Conservation (phyloP, 2,329 filamentous ascomycete genomes). For the Pseudocercospora eumusae region DNA sequence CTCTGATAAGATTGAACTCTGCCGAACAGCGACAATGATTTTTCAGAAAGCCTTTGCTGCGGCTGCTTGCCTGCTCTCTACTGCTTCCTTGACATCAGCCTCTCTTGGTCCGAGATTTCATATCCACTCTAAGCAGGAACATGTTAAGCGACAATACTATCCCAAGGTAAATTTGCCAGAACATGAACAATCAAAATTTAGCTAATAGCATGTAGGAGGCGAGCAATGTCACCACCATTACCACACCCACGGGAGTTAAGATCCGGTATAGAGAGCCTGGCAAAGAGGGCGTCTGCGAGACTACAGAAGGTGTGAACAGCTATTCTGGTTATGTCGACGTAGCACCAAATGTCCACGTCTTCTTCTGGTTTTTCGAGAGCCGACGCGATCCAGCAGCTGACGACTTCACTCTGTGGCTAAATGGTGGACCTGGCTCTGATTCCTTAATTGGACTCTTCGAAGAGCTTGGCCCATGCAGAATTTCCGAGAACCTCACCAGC, state of each 20-base stretch:
- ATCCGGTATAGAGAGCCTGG: conserved; percentile 45
- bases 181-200: background rate
- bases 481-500: conserved; percentile 56
- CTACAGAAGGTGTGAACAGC: conserved; percentile 56
- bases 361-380: conserved; percentile 55
- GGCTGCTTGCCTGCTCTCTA: conserved; percentile 2
- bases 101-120: conserved; percentile 3
- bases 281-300: conserved; percentile 54
- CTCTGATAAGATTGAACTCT: no score
- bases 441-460: conserved; percentile 53
- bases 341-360: conserved; percentile 12
- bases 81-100: background rate
- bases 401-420: conserved; percentile 60
- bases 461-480: conserved; percentile 58
- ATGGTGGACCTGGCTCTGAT: conserved; percentile 56
- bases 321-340: conserved; percentile 64
- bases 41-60: background rate
- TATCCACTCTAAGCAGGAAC: conserved; percentile 1
- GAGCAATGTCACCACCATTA: conserved; percentile 46
- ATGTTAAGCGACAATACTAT: background rate
- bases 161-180: background rate
- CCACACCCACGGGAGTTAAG: conserved; percentile 37
- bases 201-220: conserved; percentile 2
- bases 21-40: conserved; percentile 9
- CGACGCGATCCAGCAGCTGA: conserved; percentile 56